phyloP scores from a whole-genome alignment of 129 eudicot genomes.

The Centella asiatica region DNA sequence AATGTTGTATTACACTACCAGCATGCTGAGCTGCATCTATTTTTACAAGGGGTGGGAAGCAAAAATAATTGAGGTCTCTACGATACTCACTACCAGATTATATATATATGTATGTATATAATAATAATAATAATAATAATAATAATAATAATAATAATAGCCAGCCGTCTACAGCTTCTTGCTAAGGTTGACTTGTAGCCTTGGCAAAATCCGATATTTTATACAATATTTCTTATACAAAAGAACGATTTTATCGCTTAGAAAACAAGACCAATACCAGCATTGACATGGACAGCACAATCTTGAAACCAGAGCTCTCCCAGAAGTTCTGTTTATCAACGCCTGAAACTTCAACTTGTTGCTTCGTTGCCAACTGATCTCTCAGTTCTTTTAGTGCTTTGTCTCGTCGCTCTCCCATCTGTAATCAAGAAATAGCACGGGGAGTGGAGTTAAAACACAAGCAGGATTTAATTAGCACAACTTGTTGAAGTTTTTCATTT shows the following conservation, averaged over 20 bases:
- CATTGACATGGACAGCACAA: slow-evolving; percentile 88
- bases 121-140: no score
- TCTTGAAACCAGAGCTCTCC: slow-evolving; percentile 74
- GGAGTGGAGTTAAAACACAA: neutral
- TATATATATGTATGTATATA: no score
- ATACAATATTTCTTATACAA: neutral
- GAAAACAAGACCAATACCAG: slow-evolving; percentile 67
- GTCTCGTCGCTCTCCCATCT: slow-evolving; percentile 92
- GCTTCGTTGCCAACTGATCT: slow-evolving; percentile 58
- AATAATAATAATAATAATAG: no score
- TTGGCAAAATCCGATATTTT: neutral
- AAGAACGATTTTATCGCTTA: slow-evolving; percentile 38
- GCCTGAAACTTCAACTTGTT: slow-evolving; percentile 18
- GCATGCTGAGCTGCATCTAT: slow-evolving; percentile 1
- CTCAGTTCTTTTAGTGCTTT: slow-evolving; percentile 66
- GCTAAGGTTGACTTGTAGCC: slow-evolving; percentile 4
- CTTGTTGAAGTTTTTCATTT: no score
- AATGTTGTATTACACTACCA: no score
- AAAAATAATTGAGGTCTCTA: slow-evolving; percentile 6
- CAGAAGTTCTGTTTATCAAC: slow-evolving; percentile 53
- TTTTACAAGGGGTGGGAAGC: neutral
- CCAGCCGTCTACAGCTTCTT: neutral
- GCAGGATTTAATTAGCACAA: no score
- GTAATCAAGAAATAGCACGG: neutral
- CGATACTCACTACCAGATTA: slow-evolving; percentile 3